Percentiles rank a stretch among this genome's conserved stretches.
Evolutionary conservation across 2,329 filamentous ascomycete genomes (phyloP).

Genomic region (Pezicula radicicola): DNA sequence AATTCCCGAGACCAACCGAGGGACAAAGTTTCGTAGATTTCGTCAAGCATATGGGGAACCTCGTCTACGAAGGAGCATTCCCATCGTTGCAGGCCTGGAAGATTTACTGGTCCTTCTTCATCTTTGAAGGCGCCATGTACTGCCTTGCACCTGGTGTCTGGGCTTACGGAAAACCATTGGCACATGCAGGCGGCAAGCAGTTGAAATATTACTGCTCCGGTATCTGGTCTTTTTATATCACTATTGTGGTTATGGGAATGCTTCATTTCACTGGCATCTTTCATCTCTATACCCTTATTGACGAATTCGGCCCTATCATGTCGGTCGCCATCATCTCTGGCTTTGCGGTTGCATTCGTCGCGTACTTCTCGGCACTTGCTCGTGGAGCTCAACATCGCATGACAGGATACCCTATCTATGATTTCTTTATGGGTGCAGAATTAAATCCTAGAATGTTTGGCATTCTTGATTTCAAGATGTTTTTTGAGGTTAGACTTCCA

Average conservation of each 20-base stretch:
- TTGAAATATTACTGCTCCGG: constrained; percentile 94
- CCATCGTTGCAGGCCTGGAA: constrained; percentile 80
- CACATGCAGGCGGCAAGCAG: constrained; percentile 79
- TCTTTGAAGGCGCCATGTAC: constrained; percentile 82
- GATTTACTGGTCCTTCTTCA: constrained; percentile 92
- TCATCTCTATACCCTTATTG: constrained; percentile 86
- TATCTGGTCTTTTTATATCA: constrained; percentile 82
- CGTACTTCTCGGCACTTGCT: constrained; percentile 79
- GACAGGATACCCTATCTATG: constrained; percentile 78
- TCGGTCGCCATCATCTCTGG: constrained; percentile 91
- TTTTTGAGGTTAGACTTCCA: constrained; percentile 87
- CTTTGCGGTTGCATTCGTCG: constrained; percentile 76
- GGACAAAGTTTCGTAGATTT: constrained; percentile 72
- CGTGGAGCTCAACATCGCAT: constrained; percentile 88
- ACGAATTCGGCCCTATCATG: constrained; percentile 92
- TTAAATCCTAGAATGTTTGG: constrained; percentile 83
- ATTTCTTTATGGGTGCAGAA: constrained; percentile 90
- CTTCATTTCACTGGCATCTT: constrained; percentile 85
- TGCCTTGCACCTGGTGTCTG: constrained; percentile 83
- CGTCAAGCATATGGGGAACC: constrained; percentile 61
- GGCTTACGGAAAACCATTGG: constrained; percentile 82
- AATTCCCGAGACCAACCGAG: constrained; percentile 64
- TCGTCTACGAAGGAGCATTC: constrained; percentile 82
- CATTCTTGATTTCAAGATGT: constrained; percentile 90
- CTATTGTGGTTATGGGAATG: constrained; percentile 64